phyloP scores from a whole-genome alignment of 2,329 filamentous ascomycete genomes.

The Alternaria atra region DNA sequence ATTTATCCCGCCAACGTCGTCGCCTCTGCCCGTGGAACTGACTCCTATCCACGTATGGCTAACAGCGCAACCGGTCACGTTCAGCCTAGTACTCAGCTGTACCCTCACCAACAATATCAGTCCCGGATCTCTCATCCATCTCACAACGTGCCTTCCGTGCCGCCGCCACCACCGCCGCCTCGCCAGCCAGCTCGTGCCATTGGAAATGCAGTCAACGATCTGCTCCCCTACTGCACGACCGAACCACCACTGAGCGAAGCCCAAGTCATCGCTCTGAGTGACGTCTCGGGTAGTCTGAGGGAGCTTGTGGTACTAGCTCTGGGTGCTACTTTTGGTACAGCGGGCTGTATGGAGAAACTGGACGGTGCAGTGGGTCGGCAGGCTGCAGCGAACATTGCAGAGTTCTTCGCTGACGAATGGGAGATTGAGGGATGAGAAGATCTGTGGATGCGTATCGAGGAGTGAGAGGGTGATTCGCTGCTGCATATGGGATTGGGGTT shows the following conservation, averaged over 20 bases:
- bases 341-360: constrained; percentile 21
- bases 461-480: neutral
- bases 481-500: neutral
- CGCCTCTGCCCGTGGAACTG: constrained; percentile 8
- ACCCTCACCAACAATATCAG: constrained; percentile 1
- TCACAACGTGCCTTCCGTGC: neutral
- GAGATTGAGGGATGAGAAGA: constrained; percentile 27
- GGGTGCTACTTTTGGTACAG: constrained; percentile 27
- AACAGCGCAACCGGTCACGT: neutral
- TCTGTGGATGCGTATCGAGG: no score
- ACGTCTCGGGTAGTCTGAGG: constrained; percentile 42
- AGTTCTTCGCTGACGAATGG: constrained; percentile 49
- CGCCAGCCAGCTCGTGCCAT: neutral
- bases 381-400: constrained; percentile 30
- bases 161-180: constrained; percentile 1
- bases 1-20: neutral
- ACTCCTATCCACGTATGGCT: constrained; percentile 5
- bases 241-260: constrained; percentile 28
- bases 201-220: constrained; percentile 24
- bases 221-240: constrained; percentile 45
- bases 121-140: neutral
- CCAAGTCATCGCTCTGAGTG: constrained; percentile 44
- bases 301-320: constrained; percentile 45
- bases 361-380: constrained; percentile 33
- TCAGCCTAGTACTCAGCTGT: neutral